Percentiles rank a stretch among this genome's conserved stretches.
These are phyloP conservation scores for Lyophyllum shimeji DNA, from an alignment of 768 basidiomycete species.

Conservation along the genomic window DNA sequence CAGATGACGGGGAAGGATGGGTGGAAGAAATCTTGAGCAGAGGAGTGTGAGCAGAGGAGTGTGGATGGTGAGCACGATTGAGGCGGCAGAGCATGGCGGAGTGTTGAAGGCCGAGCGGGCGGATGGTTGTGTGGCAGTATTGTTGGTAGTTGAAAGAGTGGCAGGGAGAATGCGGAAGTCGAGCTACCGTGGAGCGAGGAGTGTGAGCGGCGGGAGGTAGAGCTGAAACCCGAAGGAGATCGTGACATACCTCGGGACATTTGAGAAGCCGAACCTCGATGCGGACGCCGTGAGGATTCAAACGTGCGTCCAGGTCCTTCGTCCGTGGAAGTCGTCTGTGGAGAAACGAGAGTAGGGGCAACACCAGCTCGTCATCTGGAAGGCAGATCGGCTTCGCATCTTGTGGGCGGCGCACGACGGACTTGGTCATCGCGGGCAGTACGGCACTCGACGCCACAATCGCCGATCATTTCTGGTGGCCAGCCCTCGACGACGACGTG, in stretches of 20 bases:
- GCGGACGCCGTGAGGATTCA: background rate
- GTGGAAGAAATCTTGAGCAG: background rate
- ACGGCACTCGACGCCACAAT: slow-evolving; percentile 1
- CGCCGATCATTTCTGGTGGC: slow-evolving; percentile 21
- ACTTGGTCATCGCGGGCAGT: slow-evolving; percentile 15
- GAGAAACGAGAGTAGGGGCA: too few relatives aligned
- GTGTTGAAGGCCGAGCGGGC: too few relatives aligned
- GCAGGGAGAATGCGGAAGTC: too few relatives aligned
- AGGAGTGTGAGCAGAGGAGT: too few relatives aligned
- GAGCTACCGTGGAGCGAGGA: background rate
- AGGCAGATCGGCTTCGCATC: slow-evolving; percentile 18
- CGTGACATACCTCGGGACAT: background rate
- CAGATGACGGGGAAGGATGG: background rate
- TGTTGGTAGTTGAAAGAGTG: too few relatives aligned
- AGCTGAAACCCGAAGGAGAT: background rate
- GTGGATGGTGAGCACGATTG: background rate
- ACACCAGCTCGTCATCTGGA: too few relatives aligned
- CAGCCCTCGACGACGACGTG: slow-evolving; percentile 22
- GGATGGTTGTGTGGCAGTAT: too few relatives aligned
- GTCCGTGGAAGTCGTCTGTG: too few relatives aligned
- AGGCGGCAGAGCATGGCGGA: background rate
- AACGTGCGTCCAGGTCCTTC: background rate
- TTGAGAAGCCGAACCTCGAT: background rate
- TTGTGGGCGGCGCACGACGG: slow-evolving; percentile 21
- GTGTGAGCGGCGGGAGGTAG: background rate